A percentile compares a stretch with the other conserved stretches of the same genome.
These are phyloP conservation scores for Claviceps humidiphila DNA, from an alignment of 2,329 filamentous ascomycete species.

Conservation along the genomic window DNA sequence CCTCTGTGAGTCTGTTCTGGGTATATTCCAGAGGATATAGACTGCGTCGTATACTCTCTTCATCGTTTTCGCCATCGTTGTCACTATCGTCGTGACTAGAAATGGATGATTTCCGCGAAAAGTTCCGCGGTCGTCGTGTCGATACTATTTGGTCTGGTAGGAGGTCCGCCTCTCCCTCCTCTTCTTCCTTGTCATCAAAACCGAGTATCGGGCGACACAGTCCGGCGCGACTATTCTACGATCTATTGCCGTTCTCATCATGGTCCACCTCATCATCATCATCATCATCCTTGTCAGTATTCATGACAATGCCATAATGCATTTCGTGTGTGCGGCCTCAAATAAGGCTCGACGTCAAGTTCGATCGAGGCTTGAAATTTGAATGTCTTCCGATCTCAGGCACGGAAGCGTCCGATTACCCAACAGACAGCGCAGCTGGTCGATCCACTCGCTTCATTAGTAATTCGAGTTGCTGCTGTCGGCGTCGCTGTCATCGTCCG, in stretches of 20 bases:
- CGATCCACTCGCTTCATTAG: slow-evolving; percentile 28
- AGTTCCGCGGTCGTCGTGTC: not conserved
- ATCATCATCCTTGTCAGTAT: slow-evolving; percentile 9
- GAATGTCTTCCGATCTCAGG: slow-evolving; percentile 3
- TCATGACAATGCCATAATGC: slow-evolving; percentile 10
- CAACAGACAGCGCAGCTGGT: slow-evolving; percentile 14
- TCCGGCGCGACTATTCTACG: not conserved
- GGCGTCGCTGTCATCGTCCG: slow-evolving; percentile 2
- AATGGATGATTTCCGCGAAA: not conserved
- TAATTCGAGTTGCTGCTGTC: slow-evolving; percentile 12
- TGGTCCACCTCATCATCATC: slow-evolving; percentile 13
- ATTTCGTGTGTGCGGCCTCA: slow-evolving; percentile 14
- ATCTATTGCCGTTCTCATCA: slow-evolving; percentile 9
- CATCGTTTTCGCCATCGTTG: not conserved
- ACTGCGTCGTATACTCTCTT: slow-evolving; percentile 2
- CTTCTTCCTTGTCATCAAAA: slow-evolving; percentile 1
- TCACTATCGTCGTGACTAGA: slow-evolving; percentile 4
- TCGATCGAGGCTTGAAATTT: slow-evolving; percentile 1
- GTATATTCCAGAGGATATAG: slow-evolving; percentile 2
- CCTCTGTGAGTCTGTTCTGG: slow-evolving; percentile 3
- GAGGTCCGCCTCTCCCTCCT: not conserved
- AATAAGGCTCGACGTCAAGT: not conserved
- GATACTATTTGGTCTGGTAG: not conserved
- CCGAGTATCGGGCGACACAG: not conserved
- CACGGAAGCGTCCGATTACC: slow-evolving; percentile 1